phyloP scores from a whole-genome alignment of 2,329 filamentous ascomycete genomes.

The Aspergillus bombycis region DNA sequence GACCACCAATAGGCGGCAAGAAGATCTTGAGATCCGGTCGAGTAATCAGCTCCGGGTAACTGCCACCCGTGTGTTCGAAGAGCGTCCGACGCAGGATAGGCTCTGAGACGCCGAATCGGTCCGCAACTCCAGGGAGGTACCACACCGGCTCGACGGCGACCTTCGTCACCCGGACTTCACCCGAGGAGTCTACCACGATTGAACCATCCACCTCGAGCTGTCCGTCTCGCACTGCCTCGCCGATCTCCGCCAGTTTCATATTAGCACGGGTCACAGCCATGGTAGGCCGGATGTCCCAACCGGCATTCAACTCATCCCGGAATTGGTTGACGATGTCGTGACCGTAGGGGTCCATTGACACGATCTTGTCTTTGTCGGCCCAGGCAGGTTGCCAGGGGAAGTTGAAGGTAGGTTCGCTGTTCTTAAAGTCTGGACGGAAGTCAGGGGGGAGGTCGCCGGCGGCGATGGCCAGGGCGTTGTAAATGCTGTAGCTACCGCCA shows the following conservation, averaged over 20 bases:
- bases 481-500: conserved; percentile 93
- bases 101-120: conserved; percentile 91
- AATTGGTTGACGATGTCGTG: conserved; percentile 81
- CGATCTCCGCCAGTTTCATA: conserved; percentile 95
- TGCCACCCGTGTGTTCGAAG: conserved; percentile 94
- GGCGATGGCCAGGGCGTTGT: conserved; percentile 89
- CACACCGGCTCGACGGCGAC: conserved; percentile 94
- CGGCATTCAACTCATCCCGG: conserved; percentile 74
- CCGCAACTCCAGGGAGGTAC: conserved; percentile 85
- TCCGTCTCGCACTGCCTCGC: conserved; percentile 80
- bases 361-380: conserved; percentile 89
- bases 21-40: conserved; percentile 94
- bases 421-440: conserved; percentile 76
- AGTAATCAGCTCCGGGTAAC: conserved; percentile 95
- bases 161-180: conserved; percentile 92
- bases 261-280: conserved; percentile 91
- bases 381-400: conserved; percentile 90
- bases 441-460: conserved; percentile 84
- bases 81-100: conserved; percentile 80
- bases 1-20: conserved; percentile 88
- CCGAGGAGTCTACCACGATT: conserved; percentile 81
- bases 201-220: conserved; percentile 80
- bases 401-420: conserved; percentile 88
- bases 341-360: conserved; percentile 94
- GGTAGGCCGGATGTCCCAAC: conserved; percentile 77